These are phyloP conservation scores for Verticillium dahliae DNA, from an alignment of 2,329 filamentous ascomycete species.

Conservation along the genomic window DNA sequence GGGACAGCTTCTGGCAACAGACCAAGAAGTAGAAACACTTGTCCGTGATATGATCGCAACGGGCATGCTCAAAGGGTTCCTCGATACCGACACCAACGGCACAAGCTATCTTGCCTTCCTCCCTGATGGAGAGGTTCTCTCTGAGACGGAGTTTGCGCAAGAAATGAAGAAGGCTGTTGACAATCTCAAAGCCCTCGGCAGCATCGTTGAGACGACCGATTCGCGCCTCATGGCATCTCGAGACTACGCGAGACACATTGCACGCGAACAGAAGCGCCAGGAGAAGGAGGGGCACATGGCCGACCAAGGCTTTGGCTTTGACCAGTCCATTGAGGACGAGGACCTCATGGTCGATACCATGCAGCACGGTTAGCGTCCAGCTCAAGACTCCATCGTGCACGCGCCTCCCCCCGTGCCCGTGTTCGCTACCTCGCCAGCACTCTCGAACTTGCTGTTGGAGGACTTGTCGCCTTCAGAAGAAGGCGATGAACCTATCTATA, in stretches of 20 bases:
- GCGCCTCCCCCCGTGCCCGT: background rate
- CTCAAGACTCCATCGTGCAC: background rate
- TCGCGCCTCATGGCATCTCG: slow-evolving; percentile 48
- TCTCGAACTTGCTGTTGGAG: background rate
- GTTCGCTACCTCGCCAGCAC: background rate
- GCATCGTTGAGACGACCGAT: slow-evolving; percentile 44
- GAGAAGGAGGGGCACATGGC: slow-evolving; percentile 34
- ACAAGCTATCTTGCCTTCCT: slow-evolving; percentile 46
- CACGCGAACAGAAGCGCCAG: slow-evolving; percentile 36
- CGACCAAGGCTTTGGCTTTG: slow-evolving; percentile 31
- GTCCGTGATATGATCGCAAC: slow-evolving; percentile 49
- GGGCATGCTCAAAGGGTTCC: slow-evolving; percentile 43
- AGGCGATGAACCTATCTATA: background rate
- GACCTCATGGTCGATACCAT: slow-evolving; percentile 49
- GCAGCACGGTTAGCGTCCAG: slow-evolving; percentile 9
- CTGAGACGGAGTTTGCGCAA: slow-evolving; percentile 44
- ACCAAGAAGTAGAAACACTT: slow-evolving; percentile 37
- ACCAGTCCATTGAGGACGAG: slow-evolving; percentile 49
- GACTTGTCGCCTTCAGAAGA: background rate
- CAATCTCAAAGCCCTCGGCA: slow-evolving; percentile 36
- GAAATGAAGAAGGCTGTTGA: slow-evolving; percentile 34
- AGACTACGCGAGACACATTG: slow-evolving; percentile 45
- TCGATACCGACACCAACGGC: slow-evolving; percentile 27
- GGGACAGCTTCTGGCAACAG: slow-evolving; percentile 31
- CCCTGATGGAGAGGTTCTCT: slow-evolving; percentile 30